Evolutionary conservation across 2,329 filamentous ascomycete genomes (phyloP).

Genomic region (Diaporthe ampelina): DNA sequence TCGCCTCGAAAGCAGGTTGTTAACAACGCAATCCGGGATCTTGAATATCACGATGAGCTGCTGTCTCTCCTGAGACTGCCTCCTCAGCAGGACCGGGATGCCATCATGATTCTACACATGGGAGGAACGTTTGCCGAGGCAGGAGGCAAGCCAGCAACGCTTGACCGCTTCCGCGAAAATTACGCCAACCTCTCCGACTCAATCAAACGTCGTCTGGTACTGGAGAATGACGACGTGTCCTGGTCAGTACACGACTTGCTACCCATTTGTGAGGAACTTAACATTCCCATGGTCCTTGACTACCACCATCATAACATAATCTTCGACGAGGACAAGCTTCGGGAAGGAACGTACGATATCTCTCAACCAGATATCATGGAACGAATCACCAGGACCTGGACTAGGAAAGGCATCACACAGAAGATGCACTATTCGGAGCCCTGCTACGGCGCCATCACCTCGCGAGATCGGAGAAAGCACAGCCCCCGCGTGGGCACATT

Average conservation of each 20-base stretch:
- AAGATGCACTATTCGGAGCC: conserved; percentile 99
- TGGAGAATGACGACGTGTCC: conserved; percentile 95
- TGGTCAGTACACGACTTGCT: conserved; percentile 95
- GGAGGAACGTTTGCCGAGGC: conserved; percentile 77
- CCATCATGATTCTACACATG: conserved; percentile 95
- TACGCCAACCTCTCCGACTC: conserved; percentile 75
- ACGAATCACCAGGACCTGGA: conserved; percentile 87
- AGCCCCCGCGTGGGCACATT: conserved; percentile 82
- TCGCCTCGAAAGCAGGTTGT: conserved; percentile 86
- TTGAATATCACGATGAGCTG: conserved; percentile 91
- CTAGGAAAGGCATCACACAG: conserved; percentile 84
- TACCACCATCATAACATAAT: conserved; percentile 97
- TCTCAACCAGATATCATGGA: conserved; percentile 73
- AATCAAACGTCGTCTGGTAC: conserved; percentile 84
- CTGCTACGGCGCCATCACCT: conserved; percentile 80
- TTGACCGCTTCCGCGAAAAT: conserved; percentile 83
- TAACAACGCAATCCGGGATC: conserved; percentile 80
- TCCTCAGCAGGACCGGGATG: conserved; percentile 83
- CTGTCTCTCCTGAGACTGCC: conserved; percentile 82
- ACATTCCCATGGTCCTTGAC: conserved; percentile 92
- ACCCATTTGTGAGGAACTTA: conserved; percentile 91
- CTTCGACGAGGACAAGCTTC: conserved; percentile 79
- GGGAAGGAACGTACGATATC: conserved; percentile 89
- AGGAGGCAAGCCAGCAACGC: conserved; percentile 84
- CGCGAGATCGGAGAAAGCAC: conserved; percentile 85